A percentile compares a stretch with the other conserved stretches of the same genome.
Evolutionary conservation across 441 rosid species (phyloP).

Genomic region (Sinapis alba): DNA sequence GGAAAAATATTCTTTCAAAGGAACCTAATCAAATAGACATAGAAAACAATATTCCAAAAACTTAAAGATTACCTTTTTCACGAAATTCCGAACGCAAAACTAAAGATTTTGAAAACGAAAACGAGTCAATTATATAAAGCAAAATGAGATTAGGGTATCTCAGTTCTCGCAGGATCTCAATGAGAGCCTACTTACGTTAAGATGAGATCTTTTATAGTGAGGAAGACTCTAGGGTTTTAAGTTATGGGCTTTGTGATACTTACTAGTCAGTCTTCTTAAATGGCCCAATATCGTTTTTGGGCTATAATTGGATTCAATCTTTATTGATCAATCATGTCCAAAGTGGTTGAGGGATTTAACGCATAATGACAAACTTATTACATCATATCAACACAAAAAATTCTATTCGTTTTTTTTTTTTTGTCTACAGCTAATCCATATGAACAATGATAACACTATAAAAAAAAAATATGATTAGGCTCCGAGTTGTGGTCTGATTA

Average conservation of each 20-base stretch:
- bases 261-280: background rate
- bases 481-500: background rate
- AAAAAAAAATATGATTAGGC: background rate
- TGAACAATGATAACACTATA: background rate
- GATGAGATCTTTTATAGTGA: slow-evolving; percentile 5
- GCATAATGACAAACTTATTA: background rate
- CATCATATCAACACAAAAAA: background rate
- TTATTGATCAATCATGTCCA: background rate
- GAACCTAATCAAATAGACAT: background rate
- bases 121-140: background rate
- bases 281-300: background rate
- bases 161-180: background rate
- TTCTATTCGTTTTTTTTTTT: background rate
- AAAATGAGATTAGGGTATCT: slow-evolving; percentile 24
- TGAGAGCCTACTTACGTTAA: background rate
- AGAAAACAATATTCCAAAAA: background rate
- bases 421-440: background rate
- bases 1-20: background rate
- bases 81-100: too few species aligned
- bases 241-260: background rate
- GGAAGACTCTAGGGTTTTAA: slow-evolving; percentile 30
- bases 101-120: background rate
- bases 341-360: background rate
- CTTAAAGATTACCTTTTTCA: background rate
- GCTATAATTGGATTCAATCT: background rate